Percentiles rank a stretch among this genome's conserved stretches.
phyloP scores from a whole-genome alignment of 257 asterid species.

The Echium plantagineum region DNA sequence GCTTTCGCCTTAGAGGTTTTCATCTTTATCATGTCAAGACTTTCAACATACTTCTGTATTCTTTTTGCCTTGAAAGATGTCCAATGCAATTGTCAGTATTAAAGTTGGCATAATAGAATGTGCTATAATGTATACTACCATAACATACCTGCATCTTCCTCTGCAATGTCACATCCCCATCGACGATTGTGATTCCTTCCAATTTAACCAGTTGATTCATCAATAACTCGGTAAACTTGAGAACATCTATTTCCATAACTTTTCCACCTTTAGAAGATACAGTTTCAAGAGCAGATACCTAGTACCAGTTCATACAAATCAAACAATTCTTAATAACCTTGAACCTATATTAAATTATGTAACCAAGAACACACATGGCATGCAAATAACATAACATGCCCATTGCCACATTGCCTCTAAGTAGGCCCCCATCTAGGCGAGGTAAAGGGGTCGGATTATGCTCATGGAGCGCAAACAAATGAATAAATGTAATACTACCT shows the following conservation, averaged over 20 bases:
- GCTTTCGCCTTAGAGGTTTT: conserved; percentile 32
- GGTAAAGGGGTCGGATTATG: too few relatives aligned
- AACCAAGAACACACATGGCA: too few relatives aligned
- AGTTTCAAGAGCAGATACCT: conserved; percentile 71
- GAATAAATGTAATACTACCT: conserved; percentile 30
- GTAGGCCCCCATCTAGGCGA: too few relatives aligned
- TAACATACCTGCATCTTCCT: conserved; percentile 68
- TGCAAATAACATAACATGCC: too few relatives aligned
- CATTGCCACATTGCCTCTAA: too few relatives aligned
- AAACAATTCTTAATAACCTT: background rate
- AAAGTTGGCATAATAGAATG: background rate
- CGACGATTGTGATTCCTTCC: conserved; percentile 48
- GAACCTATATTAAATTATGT: too few relatives aligned
- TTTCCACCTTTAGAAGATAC: conserved; percentile 54
- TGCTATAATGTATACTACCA: background rate
- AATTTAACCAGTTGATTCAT: conserved; percentile 71
- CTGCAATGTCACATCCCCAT: conserved; percentile 64
- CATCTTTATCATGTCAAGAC: conserved; percentile 58
- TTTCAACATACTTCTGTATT: conserved; percentile 74
- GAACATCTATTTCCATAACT: conserved; percentile 54
- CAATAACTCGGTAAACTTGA: conserved; percentile 49
- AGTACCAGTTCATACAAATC: conserved; percentile 8
- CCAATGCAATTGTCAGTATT: background rate
- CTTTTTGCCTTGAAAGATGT: conserved; percentile 41
- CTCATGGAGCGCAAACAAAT: background rate